A percentile compares a stretch with the other conserved stretches of the same genome.
Conservation (phyloP, 345 rosid genomes). For the Kernera saxatilis region DNA sequence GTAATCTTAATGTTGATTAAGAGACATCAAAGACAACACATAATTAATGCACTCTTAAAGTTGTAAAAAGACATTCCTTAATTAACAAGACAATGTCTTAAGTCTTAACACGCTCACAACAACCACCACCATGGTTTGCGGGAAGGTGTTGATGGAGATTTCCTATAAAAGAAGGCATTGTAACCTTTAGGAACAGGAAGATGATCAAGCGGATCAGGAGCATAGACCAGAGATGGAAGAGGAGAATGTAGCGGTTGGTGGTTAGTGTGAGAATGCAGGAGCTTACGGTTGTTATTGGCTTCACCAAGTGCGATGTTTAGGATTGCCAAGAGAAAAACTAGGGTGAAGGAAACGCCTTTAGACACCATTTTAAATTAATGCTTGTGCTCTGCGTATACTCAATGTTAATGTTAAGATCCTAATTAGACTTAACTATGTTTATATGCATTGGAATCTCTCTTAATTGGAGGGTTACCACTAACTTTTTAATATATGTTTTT, state of each 20-base stretch:
- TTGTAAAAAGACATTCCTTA: background rate
- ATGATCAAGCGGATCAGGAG: background rate
- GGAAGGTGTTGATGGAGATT: background rate
- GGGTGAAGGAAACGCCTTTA: background rate
- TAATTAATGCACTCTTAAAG: background rate
- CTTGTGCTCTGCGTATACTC: background rate
- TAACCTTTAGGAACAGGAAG: background rate
- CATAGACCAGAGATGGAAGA: slow-evolving; percentile 1
- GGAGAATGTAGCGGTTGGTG: slow-evolving; percentile 17
- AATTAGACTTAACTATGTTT: background rate
- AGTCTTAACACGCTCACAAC: background rate
- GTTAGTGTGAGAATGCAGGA: background rate
- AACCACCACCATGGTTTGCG: slow-evolving; percentile 20
- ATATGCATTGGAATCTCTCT: background rate
- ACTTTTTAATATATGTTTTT: background rate
- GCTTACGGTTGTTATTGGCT: slow-evolving; percentile 14
- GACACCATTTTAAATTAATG: slow-evolving; percentile 6
- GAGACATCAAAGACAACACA: background rate
- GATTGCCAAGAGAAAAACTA: background rate
- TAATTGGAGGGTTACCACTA: background rate
- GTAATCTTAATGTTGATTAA: too few species aligned
- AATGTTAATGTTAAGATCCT: background rate
- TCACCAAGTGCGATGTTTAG: background rate
- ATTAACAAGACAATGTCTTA: background rate
- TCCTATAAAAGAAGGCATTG: slow-evolving; percentile 9